Evolutionary conservation across 805 yeast genomes (phyloP).

Genomic region (Pichia eremophila): DNA sequence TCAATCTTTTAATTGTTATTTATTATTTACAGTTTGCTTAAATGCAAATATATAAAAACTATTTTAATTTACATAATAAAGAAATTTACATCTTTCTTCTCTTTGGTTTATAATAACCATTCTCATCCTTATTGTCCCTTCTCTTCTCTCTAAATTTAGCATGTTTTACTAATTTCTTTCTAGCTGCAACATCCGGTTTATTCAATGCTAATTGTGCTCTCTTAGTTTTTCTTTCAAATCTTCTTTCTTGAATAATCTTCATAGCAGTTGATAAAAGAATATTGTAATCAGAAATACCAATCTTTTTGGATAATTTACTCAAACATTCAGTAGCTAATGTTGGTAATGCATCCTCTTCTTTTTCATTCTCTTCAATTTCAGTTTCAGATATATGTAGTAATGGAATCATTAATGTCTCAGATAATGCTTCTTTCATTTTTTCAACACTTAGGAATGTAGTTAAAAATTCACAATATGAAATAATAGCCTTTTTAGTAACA

Average conservation of each 20-base stretch:
- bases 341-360: slow-evolving; percentile 39
- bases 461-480: slow-evolving; percentile 60
- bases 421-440: slow-evolving; percentile 34
- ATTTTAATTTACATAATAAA: background rate
- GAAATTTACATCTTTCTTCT: slow-evolving; percentile 30
- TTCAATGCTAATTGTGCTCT: slow-evolving; percentile 66
- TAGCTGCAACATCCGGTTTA: slow-evolving; percentile 78
- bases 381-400: slow-evolving; percentile 27
- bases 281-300: slow-evolving; percentile 67
- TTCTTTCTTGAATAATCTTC: slow-evolving; percentile 45
- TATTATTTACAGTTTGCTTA: too few species aligned
- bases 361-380: slow-evolving; percentile 27
- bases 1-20: background rate
- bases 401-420: slow-evolving; percentile 20
- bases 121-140: slow-evolving; percentile 63
- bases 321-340: slow-evolving; percentile 53
- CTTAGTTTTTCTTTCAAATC: slow-evolving; percentile 68
- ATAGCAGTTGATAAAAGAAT: slow-evolving; percentile 54
- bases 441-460: slow-evolving; percentile 39
- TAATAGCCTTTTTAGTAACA: slow-evolving; percentile 55
- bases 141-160: slow-evolving; percentile 68
- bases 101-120: slow-evolving; percentile 63
- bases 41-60: background rate
- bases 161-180: slow-evolving; percentile 68
- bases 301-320: slow-evolving; percentile 51